Evolutionary conservation across 768 basidiomycete species (phyloP).

Genomic region (Phaffia tasmanica): DNA sequence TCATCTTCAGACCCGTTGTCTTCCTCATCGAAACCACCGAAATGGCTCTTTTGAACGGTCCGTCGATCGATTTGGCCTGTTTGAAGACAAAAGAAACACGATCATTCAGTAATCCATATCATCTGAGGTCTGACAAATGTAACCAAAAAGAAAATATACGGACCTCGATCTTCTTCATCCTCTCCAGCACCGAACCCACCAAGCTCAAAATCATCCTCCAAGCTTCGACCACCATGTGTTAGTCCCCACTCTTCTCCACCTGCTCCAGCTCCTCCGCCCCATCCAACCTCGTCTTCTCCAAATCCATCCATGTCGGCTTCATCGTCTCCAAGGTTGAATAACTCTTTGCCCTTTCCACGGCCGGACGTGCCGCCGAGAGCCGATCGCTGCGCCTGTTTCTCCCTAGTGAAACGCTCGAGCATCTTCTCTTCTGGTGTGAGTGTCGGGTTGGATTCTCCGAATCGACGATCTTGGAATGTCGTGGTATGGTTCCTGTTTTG

Average conservation of each 20-base stretch:
- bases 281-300: conserved; percentile 18
- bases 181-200: conserved; percentile 44
- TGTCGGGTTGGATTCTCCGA: conserved; percentile 86
- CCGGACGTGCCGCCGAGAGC: conserved; percentile 28
- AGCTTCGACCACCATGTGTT: not conserved
- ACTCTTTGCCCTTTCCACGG: conserved; percentile 48
- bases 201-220: not conserved
- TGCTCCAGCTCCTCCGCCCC: conserved; percentile 28
- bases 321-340: conserved; percentile 71
- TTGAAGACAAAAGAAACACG: not conserved
- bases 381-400: conserved; percentile 53
- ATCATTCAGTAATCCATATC: not conserved
- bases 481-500: conserved; percentile 64
- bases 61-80: conserved; percentile 58
- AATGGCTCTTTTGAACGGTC: conserved; percentile 60
- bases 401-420: conserved; percentile 87
- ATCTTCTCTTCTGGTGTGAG: conserved; percentile 95
- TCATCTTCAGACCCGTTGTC: conserved; percentile 50
- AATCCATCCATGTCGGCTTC: conserved; percentile 44
- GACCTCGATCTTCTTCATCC: not conserved
- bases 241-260: conserved; percentile 14
- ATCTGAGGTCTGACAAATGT: not conserved
- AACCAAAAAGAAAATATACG: not conserved
- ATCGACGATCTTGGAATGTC: conserved; percentile 82
- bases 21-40: conserved; percentile 74